phyloP scores from a whole-genome alignment of 2,329 filamentous ascomycete genomes.

The Macroventuria anomochaeta region DNA sequence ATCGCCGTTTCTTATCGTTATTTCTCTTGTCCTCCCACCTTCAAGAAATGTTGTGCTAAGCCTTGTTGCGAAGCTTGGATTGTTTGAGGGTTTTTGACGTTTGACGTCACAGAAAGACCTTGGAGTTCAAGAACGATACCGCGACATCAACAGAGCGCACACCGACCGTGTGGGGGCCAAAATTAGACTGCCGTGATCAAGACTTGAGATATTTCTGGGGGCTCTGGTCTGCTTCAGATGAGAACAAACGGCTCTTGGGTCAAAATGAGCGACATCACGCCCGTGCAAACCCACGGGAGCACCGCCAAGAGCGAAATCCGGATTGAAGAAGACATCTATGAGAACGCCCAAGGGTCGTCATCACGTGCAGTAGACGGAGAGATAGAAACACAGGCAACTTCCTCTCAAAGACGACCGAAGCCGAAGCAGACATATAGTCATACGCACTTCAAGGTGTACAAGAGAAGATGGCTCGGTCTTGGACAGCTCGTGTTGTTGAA shows the following conservation, averaged over 20 bases:
- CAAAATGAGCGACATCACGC: slow-evolving; percentile 9
- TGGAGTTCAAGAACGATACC: neutral
- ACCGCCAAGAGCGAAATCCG: neutral
- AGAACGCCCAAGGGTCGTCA: slow-evolving; percentile 1
- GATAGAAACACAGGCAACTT: neutral
- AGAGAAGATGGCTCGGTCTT: slow-evolving; percentile 87
- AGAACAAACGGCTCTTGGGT: neutral
- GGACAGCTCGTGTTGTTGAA: slow-evolving; percentile 85
- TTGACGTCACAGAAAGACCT: slow-evolving; percentile 2
- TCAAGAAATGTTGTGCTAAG: neutral
- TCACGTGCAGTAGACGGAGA: slow-evolving; percentile 5
- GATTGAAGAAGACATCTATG: slow-evolving; percentile 5
- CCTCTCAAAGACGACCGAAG: slow-evolving; percentile 1
- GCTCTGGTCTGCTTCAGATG: neutral
- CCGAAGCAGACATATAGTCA: slow-evolving; percentile 36
- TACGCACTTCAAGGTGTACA: slow-evolving; percentile 67
- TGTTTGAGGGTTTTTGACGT: neutral
- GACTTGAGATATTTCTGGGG: neutral
- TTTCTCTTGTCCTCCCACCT: neutral
- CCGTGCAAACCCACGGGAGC: slow-evolving; percentile 6
- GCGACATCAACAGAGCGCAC: neutral
- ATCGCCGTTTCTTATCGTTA: neutral
- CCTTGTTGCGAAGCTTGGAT: neutral
- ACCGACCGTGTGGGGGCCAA: neutral
- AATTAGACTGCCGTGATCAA: neutral